Percentiles rank a stretch among this genome's conserved stretches.
phyloP scores from a whole-genome alignment of 1,284 basidiomycete genomes.

The Moesziomyces parantarcticus region DNA sequence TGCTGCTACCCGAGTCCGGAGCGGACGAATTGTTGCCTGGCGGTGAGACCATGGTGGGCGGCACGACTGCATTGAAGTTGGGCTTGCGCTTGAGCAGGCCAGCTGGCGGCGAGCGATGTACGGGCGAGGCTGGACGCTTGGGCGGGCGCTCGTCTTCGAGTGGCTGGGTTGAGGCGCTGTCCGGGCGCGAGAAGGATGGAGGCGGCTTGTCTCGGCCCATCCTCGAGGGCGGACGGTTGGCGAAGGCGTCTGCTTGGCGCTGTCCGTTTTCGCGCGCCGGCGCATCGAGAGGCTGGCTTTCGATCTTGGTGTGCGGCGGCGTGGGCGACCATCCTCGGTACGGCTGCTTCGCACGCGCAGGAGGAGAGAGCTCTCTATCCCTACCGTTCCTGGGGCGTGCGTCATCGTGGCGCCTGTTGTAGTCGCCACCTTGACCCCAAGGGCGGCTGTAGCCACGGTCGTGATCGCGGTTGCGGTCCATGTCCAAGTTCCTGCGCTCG shows the following conservation, averaged over 20 bases:
- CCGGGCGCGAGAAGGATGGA: conserved; percentile 15
- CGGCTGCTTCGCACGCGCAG: not conserved
- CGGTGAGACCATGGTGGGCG: conserved; percentile 12
- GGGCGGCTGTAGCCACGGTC: conserved; percentile 4
- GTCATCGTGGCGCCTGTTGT: conserved; percentile 1
- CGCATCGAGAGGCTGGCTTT: not conserved
- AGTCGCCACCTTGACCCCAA: not conserved
- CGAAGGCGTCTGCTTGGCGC: not conserved
- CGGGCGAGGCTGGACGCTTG: conserved; percentile 33
- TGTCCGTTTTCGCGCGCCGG: conserved; percentile 7
- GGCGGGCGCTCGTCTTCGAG: not conserved
- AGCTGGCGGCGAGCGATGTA: conserved; percentile 27
- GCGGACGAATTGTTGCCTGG: not conserved
- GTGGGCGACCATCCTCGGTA: conserved; percentile 28
- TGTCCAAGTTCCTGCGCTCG: not conserved
- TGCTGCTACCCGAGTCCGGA: conserved; percentile 1
- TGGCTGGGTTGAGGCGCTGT: not conserved
- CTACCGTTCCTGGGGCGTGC: conserved; percentile 7
- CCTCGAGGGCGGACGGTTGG: conserved; percentile 21
- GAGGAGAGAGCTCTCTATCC: conserved; percentile 14
- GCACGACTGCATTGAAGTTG: conserved; percentile 34
- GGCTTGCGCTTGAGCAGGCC: conserved; percentile 45
- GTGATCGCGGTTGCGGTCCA: conserved; percentile 10
- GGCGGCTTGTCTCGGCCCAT: conserved; percentile 31
- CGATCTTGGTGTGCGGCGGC: conserved; percentile 13